phyloP scores from a whole-genome alignment of 352 stramenopile species.

The Achlya hypogyna region DNA sequence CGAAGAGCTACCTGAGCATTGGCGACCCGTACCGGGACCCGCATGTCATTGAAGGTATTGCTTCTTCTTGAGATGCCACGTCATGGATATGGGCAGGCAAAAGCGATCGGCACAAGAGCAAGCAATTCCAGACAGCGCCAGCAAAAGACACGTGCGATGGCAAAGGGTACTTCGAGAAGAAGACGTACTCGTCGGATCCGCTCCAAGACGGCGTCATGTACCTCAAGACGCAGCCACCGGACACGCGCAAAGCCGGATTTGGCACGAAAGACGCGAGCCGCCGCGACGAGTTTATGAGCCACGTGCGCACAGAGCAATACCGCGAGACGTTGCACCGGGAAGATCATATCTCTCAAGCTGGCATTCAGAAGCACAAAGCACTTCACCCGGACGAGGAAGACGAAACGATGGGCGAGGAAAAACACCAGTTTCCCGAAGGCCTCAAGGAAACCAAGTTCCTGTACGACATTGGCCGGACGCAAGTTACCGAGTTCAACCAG shows the following conservation, averaged over 20 bases:
- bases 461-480: conserved; percentile 68
- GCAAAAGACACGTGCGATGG: conserved; percentile 74
- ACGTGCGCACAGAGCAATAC: conserved; percentile 85
- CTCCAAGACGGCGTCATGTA: conserved; percentile 85
- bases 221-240: conserved; percentile 76
- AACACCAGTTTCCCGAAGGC: conserved; percentile 55
- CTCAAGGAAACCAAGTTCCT: conserved; percentile 66
- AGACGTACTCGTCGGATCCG: conserved; percentile 76
- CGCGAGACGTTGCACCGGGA: conserved; percentile 76
- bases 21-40: conserved; percentile 66
- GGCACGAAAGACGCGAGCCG: conserved; percentile 85
- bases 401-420: conserved; percentile 34
- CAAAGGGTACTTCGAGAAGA: conserved; percentile 77
- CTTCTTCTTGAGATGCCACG: background rate
- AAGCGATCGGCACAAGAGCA: conserved; percentile 59
- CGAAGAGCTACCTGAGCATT: conserved; percentile 67
- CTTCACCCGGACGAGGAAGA: conserved; percentile 28
- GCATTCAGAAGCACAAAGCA: conserved; percentile 52
- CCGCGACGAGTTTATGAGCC: conserved; percentile 86
- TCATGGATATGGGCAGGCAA: conserved; percentile 30
- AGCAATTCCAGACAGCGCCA: conserved; percentile 60
- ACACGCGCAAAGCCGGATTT: conserved; percentile 84
- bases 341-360: conserved; percentile 46
- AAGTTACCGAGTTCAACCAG: conserved; percentile 77
- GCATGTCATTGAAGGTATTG: conserved; percentile 51